These are phyloP conservation scores for Aspergillus spinulosporus DNA, from an alignment of 2,329 filamentous ascomycete genomes.

Conservation along the genomic window DNA sequence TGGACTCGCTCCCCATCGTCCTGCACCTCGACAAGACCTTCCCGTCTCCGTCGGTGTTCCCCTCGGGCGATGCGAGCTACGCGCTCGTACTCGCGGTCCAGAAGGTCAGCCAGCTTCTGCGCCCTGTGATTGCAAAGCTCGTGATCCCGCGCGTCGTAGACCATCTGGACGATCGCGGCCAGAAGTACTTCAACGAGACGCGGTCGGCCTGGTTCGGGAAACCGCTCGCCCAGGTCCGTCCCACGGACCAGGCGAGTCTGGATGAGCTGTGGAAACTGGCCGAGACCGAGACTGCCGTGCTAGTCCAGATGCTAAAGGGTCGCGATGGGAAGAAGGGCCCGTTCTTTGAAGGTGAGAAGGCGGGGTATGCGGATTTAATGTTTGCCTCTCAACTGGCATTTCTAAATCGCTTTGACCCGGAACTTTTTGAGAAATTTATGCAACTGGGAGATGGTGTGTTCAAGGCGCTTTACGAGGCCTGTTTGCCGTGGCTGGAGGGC, in stretches of 20 bases:
- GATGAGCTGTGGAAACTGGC: conserved; percentile 17
- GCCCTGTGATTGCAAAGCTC: conserved; percentile 4
- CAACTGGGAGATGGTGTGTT: conserved; percentile 29
- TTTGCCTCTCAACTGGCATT: conserved; percentile 27
- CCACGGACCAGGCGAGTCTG: conserved; percentile 13
- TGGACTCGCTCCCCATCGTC: conserved; percentile 35
- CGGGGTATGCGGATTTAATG: conserved; percentile 32
- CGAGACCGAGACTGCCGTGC: conserved; percentile 21
- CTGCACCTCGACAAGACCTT: conserved; percentile 32
- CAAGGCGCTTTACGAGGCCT: conserved; percentile 28
- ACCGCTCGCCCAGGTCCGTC: conserved; percentile 28
- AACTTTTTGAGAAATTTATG: conserved; percentile 25
- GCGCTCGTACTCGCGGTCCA: conserved; percentile 26
- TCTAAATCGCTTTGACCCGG: conserved; percentile 25
- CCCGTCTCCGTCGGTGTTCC: conserved; percentile 31
- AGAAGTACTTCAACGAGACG: conserved; percentile 31
- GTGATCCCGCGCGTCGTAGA: conserved; percentile 27
- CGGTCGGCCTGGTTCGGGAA: conserved; percentile 27
- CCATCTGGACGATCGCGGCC: conserved; percentile 27
- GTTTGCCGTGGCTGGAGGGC: conserved; percentile 32
- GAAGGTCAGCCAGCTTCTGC: neutral
- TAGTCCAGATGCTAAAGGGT: conserved; percentile 29
- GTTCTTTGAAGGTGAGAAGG: conserved; percentile 34
- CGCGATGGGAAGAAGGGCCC: conserved; percentile 29
- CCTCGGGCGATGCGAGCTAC: conserved; percentile 34